Conservation (phyloP, 345 rosid genomes). For the Lumnitzera racemosa region DNA sequence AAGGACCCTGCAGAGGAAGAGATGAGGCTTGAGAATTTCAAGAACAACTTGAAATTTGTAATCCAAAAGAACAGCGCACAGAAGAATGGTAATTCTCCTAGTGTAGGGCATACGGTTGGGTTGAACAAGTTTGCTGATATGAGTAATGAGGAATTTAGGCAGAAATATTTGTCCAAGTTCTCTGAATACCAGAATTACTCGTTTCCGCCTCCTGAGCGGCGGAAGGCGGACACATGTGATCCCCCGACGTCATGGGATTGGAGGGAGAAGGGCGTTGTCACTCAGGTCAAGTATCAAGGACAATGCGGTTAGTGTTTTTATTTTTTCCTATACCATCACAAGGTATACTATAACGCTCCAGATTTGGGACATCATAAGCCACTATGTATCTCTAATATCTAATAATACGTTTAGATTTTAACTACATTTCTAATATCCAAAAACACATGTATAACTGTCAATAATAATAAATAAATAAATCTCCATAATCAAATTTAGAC, state of each 20-base stretch:
- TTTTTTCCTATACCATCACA: too few relatives aligned
- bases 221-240: slow-evolving; percentile 21
- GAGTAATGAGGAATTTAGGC: slow-evolving; percentile 55
- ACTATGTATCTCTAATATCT: too few relatives aligned
- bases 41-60: slow-evolving; percentile 39
- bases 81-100: slow-evolving; percentile 7
- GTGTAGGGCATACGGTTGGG: slow-evolving; percentile 29
- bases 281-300: slow-evolving; percentile 49
- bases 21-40: slow-evolving; percentile 28
- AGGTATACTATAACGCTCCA: too few relatives aligned
- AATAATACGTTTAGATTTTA: too few relatives aligned
- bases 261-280: slow-evolving; percentile 52
- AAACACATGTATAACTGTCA: too few relatives aligned
- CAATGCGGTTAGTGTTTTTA: slow-evolving; percentile 31
- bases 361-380: too few relatives aligned
- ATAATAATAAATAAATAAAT: too few relatives aligned
- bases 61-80: slow-evolving; percentile 12
- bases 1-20: slow-evolving; percentile 29
- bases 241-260: slow-evolving; percentile 53
- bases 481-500: too few relatives aligned
- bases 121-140: slow-evolving; percentile 61
- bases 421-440: too few relatives aligned
- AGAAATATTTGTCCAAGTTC: slow-evolving; percentile 32
- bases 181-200: slow-evolving; percentile 18
- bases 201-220: slow-evolving; percentile 5